Evolutionary conservation across 1,284 basidiomycete genomes (phyloP).

Genomic region (Fomitopsis pinicola): DNA sequence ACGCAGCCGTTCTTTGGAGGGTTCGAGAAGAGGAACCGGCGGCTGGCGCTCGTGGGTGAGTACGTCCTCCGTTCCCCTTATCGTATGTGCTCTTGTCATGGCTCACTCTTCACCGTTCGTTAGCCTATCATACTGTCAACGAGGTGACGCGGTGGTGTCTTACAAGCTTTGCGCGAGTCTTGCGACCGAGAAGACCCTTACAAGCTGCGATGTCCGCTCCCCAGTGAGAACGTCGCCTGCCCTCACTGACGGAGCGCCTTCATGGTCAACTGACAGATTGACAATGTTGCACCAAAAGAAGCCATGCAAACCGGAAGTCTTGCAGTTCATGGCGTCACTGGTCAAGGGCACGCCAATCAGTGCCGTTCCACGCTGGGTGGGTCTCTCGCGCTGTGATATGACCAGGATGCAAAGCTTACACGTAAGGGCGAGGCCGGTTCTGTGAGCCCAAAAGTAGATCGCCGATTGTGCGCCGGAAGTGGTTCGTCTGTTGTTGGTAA

Average conservation of each 20-base stretch:
- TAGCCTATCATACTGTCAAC: neutral
- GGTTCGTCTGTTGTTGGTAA: neutral
- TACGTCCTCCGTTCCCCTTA: neutral
- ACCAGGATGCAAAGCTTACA: neutral
- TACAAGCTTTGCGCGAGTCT: neutral
- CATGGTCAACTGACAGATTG: neutral
- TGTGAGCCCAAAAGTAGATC: neutral
- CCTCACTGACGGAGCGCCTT: neutral
- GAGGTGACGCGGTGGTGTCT: neutral
- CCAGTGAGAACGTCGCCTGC: neutral
- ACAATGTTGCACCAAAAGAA: neutral
- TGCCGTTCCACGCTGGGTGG: neutral
- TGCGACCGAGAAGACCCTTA: neutral
- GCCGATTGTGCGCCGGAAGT: neutral
- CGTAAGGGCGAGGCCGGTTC: neutral
- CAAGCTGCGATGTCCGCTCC: neutral
- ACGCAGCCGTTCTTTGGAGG: neutral
- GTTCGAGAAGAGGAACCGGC: neutral
- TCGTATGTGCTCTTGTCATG: neutral
- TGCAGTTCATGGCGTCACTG: neutral
- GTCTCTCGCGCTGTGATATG: neutral
- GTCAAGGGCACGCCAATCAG: constrained; percentile 2
- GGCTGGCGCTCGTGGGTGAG: neutral
- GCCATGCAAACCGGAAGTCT: neutral
- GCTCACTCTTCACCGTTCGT: neutral